Evolutionary conservation across 208 protist species (phyloP), one percentile per base, ranked within the genome.

Genomic region (Trypanosoma melophagium): DNA sequence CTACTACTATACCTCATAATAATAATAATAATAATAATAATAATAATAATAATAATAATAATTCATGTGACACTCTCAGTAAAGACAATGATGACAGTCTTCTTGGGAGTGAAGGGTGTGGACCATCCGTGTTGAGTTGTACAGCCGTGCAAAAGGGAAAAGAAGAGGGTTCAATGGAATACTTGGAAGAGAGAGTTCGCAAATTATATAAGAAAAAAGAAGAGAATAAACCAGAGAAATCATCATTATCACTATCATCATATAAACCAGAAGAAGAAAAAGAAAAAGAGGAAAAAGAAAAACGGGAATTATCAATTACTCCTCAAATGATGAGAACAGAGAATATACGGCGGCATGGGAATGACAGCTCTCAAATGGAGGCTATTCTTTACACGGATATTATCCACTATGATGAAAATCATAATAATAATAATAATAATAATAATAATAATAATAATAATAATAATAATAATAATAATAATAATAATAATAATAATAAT

Each of bases 391-490:
- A 47, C 9, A 47, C 3, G 9, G 16, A 47, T 47, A 44, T 14
- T 44, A 44, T 44, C 12, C 7, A 44, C 12, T 14, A 44, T 44
- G 12, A 44, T 44, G 12, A 44, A 44, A 44, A 44, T 44, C 7
- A 12, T 14, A 44, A 44, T 44, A 44, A 44, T 44, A 44, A 14
- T 44, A 44, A 44, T 44, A 44, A 44, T 44, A 44, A 12, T 14
- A 44, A 44, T 44, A 44, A 44, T 44, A 47, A n/a, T 47, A 47
- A n/a, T 47, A 47, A 47, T 47, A 2, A 17, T 10, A 14, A 47
- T 47, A 47, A 47, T 47, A 47, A 47, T 47, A 47, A n/a, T 47
- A 47, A 47, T 47, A 47, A 47, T 47, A 47, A 47, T 47, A 47
- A 47, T 47, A 47, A 47, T 47, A 47, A 47, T 47, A 47, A 47